Conservation (phyloP, 2,329 filamentous ascomycete genomes). For the Zalaria obscura region DNA sequence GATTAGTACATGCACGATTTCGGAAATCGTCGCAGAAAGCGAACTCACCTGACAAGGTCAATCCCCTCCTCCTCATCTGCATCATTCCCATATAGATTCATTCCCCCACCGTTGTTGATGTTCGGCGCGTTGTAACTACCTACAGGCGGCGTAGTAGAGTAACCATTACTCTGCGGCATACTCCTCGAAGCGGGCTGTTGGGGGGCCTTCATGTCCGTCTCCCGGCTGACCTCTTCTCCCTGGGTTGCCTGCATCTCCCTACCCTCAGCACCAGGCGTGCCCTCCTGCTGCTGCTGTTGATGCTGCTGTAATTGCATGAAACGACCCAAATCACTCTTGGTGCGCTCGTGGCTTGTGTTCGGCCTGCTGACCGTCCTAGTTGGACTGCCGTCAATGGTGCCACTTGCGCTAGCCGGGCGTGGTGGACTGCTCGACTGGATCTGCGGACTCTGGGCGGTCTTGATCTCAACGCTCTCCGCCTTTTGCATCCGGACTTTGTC, state of each 20-base stretch:
- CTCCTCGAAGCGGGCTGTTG: no score
- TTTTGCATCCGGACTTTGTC: slow-evolving; percentile 6
- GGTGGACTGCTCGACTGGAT: slow-evolving; percentile 20
- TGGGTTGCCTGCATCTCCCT: no score
- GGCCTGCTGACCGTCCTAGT: slow-evolving; percentile 10
- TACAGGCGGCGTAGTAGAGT: no score
- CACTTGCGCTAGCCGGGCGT: slow-evolving; percentile 7
- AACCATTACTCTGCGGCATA: no score
- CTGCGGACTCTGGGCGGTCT: slow-evolving; percentile 13
- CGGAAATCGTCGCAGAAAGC: background rate
- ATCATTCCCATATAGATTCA: slow-evolving; percentile 20
- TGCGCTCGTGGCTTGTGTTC: slow-evolving; percentile 3
- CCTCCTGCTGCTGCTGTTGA: background rate
- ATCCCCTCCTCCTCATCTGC: slow-evolving; percentile 31
- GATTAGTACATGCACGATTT: slow-evolving; percentile 4
- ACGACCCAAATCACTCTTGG: slow-evolving; percentile 2
- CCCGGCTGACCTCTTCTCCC: no score
- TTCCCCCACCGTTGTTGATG: background rate
- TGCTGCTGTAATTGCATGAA: background rate
- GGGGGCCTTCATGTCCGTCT: no score
- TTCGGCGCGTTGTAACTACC: no score
- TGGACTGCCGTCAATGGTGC: slow-evolving; percentile 15
- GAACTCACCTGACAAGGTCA: slow-evolving; percentile 33
- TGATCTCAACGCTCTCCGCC: slow-evolving; percentile 7
- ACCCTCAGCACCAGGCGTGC: background rate